Percentiles rank a stretch among this genome's conserved stretches.
phyloP scores from a whole-genome alignment of 768 basidiomycete genomes.

The Tricholoma sp. region DNA sequence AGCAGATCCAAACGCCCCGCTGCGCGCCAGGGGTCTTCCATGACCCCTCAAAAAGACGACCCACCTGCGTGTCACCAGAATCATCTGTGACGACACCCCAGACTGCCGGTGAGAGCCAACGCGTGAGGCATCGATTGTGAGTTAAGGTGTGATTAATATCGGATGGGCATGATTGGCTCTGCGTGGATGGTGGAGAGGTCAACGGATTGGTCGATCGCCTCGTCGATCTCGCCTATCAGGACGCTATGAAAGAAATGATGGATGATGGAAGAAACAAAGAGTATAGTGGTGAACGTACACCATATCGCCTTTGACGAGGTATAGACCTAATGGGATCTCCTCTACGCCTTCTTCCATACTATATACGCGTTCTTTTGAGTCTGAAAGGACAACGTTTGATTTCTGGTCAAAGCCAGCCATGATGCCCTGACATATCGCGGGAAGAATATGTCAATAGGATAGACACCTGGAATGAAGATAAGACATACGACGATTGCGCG shows the following conservation, averaged over 20 bases:
- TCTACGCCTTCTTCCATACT: constrained; percentile 89
- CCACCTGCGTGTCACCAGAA: too few species aligned
- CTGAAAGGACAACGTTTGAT: constrained; percentile 92
- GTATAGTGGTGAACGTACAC: constrained; percentile 69
- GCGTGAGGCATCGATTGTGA: background rate
- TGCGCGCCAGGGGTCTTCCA: too few species aligned
- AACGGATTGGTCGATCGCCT: constrained; percentile 67
- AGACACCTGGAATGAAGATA: constrained; percentile 1
- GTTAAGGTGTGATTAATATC: constrained; percentile 43
- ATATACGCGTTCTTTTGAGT: constrained; percentile 91
- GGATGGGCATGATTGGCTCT: constrained; percentile 80
- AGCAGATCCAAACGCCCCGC: too few species aligned
- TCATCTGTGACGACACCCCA: too few species aligned
- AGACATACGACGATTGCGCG: constrained; percentile 81
- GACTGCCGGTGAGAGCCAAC: background rate
- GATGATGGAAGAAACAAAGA: constrained; percentile 1
- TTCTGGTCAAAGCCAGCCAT: constrained; percentile 93
- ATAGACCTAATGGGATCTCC: constrained; percentile 90
- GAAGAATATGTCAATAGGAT: background rate
- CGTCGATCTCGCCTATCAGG: constrained; percentile 83
- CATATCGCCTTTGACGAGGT: constrained; percentile 98
- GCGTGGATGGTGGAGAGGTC: constrained; percentile 79
- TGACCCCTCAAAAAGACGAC: too few species aligned
- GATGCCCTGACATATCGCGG: constrained; percentile 52
- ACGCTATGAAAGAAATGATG: constrained; percentile 33